Base-by-base conservation (phyloP, 768 basidiomycete species). In the Kondoa malvinella region DNA sequence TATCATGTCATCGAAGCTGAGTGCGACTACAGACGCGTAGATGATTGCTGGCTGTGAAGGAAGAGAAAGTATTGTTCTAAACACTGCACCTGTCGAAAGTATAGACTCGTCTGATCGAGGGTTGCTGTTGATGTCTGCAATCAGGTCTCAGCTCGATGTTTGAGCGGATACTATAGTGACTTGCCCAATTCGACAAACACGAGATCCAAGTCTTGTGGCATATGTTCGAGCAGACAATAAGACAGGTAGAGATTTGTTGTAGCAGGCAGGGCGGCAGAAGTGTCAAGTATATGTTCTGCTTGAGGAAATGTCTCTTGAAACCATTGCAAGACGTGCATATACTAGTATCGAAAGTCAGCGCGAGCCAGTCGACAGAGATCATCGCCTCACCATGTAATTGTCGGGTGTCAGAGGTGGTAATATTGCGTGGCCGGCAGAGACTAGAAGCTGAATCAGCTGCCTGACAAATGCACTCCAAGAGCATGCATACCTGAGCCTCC, bases 11-110 rank as follows among this genome's bases (percentile, higher is more conserved):
- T 63, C 61, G 32, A 73, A 73, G 1, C 34, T 21, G 2, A 72
- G 59, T 0, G 69, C 72, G 25, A 72, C 65, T 3, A 71, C 66
- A 34, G 64, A 68, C 0, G 69, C 29, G 32, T 68, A 67, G 33
- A 74, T 67, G 29, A 74, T 67, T 21, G 73, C 72, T 0, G 72
- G 72, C 29, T 69, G 25, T 2, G 69, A 26, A 0, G 72, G 72
- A 4, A 69, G 67, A 4, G 65, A 34, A n/a, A 74, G 68, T 0
- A 72, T 62, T 0, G 68, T 27, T 30, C 73, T 62, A 33, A 67
- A 60, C 56, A 74, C 66, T 2, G 69, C 65, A 61, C 72, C 73
- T 21, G 68, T 67, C 1, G 56, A 32, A 0, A 14, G 14, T 16
- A 67, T 34, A 2, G 71, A 70, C 21, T 68, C 59, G 1, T 57